Base-by-base conservation (phyloP, 2,329 filamentous ascomycete species). In the Neopestalotiopsis rosae region DNA sequence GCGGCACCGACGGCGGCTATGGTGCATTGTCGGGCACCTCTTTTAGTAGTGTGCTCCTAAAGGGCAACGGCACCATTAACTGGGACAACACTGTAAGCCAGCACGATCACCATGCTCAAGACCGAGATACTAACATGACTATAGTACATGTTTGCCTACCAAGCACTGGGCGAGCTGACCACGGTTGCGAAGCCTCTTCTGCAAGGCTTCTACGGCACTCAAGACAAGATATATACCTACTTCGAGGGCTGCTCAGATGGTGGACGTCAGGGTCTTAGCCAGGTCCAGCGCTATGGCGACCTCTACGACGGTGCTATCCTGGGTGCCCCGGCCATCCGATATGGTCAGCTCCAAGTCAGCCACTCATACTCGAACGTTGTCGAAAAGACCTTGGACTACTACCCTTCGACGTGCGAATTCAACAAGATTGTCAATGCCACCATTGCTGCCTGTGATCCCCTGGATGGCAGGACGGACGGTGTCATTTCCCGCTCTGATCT, bases 151-250 rank as follows among this genome's bases (percentile, higher is more conserved):
- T 66, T 66, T 40, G 64, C 45, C 17, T 66, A 66, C 42, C 45
- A 66, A n/a, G 64, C 64, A 57, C 14, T 66, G 2, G 45, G 52
- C 64, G 64, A 66, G 32, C 45, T 66, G 64, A 66, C 45, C 64
- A 58, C 28, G 20, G 28, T 66, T 58, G 64, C 45, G 28, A 66
- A 66, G 24, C 45, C 64, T 59, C 64, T 57, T 58, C 49, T 66
- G 30, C 74, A 74, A 69, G 75, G 73, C 28, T 79, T 86, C 64
- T 86, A 80, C 72, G 72, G 68, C 32, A 67, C 68, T 9, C 57
- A 71, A 58, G 61, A 65, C 68, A 76, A 66, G 14, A 57, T 66
- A 2, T 66, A 66, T 49, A 57, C 64, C 45, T 66, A 66, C 42
- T 66, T 57, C 12, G 45, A 66, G 52, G 64, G 64, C 4, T 66